Base-by-base conservation (phyloP, 1,284 basidiomycete genomes). In the Malassezia japonica region DNA sequence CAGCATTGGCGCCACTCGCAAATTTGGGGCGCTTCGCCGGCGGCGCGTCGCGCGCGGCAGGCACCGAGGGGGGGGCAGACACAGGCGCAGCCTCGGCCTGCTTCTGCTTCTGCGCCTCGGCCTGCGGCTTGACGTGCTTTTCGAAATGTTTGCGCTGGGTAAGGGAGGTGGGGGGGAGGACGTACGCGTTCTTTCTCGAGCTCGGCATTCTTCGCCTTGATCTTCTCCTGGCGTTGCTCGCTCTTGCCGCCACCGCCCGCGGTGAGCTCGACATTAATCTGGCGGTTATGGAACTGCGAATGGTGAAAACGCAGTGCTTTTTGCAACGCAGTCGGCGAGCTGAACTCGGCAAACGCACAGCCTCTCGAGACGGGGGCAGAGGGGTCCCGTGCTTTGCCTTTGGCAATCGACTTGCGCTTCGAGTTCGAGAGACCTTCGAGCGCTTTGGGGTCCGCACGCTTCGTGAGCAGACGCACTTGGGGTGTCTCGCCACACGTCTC, bases 201-300 rank as follows among this genome's bases (percentile, higher is more conserved):
- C 13, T 40, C 61, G 1, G 50, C 50, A 40, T 72, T 72, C 61
- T 70, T 70, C 4, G 46, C 53, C 47, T 61, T 57, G 51, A 72
- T 72, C 60, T 69, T 72, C 20, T 70, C 59, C 50, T 48, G 52
- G 25, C 70, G 53, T 2, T 43, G 46, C 35, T 57, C 48, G 21
- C 56, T 48, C 50, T 67, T 66, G n/a, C 70, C 70, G 4, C 70
- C 70, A 3, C 70, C 70, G 7, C 70, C 70, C 0, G 70, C 70
- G 0, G 68, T 71, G 15, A 72, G 56, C 43, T 72, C 70, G 6
- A 72, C 70, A 40, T 72, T 72, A 49, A 72, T 72, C 48, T 62
- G 60, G 4, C 70, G 57, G 4, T 68, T 68, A 18, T 61, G 65
- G 23, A 71, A 49, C 50, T 62, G 46, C 23, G 68, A 70, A 24